Conservation (phyloP, 768 basidiomycete genomes). For the Heimioporus sp. region DNA sequence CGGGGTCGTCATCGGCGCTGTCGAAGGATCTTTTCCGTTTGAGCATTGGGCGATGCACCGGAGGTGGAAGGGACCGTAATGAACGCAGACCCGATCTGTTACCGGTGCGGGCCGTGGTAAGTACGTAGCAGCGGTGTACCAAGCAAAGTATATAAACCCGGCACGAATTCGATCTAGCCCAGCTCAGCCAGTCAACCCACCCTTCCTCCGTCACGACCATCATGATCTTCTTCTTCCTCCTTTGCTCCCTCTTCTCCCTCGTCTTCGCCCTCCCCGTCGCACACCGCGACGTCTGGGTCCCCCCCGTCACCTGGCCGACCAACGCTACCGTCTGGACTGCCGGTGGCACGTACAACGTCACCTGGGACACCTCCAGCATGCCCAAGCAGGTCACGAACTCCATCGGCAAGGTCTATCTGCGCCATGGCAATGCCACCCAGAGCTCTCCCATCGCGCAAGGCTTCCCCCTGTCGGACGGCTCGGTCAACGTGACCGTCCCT, state of each 20-base stretch:
- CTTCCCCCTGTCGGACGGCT: conserved; percentile 37
- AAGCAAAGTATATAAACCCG: conserved; percentile 12
- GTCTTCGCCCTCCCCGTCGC: conserved; percentile 30
- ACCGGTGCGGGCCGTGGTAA: not conserved
- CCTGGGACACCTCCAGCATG: conserved; percentile 43
- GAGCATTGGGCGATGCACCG: conserved; percentile 28
- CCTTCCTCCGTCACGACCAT: conserved; percentile 10
- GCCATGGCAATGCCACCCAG: conserved; percentile 31
- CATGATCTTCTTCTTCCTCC: conserved; percentile 19
- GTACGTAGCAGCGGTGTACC: conserved; percentile 2
- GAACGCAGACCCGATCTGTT: not conserved
- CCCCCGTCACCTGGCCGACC: conserved; percentile 39
- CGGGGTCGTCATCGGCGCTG: conserved; percentile 40
- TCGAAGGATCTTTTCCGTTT: conserved; percentile 31
- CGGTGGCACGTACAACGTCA: conserved; percentile 40
- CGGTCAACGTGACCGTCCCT: conserved; percentile 41
- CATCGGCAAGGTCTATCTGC: conserved; percentile 41
- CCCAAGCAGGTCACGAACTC: conserved; percentile 50
- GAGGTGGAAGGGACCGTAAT: conserved; percentile 1
- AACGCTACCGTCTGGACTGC: conserved; percentile 39
- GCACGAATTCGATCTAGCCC: no score
- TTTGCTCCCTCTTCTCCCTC: conserved; percentile 25
- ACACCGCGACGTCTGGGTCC: conserved; percentile 48
- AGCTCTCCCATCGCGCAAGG: conserved; percentile 35
- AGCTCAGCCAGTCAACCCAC: no score